Conservation (phyloP, 352 stramenopile species). For the Globisporangium carolinianum region DNA sequence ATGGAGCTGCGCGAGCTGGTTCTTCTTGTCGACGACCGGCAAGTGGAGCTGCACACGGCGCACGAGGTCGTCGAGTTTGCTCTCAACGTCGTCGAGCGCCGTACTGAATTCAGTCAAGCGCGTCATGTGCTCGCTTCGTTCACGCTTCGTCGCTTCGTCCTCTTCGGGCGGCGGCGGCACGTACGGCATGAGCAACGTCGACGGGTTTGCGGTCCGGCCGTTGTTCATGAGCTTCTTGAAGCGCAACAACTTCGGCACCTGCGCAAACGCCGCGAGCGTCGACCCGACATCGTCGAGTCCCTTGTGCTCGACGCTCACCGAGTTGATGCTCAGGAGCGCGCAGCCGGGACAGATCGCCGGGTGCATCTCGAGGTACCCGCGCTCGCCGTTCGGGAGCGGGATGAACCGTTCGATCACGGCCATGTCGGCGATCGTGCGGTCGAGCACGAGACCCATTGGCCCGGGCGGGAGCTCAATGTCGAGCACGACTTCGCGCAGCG, state of each 20-base stretch:
- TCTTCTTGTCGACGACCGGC: conserved; percentile 36
- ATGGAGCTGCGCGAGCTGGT: conserved; percentile 66
- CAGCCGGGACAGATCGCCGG: conserved; percentile 74
- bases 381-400: conserved; percentile 53
- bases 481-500: conserved; percentile 68
- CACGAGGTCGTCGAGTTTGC: conserved; percentile 45
- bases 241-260: conserved; percentile 55
- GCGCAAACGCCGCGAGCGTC: conserved; percentile 51
- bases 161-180: conserved; percentile 44
- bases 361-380: conserved; percentile 74
- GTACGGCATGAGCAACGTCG: conserved; percentile 64
- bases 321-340: conserved; percentile 74
- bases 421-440: conserved; percentile 73
- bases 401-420: conserved; percentile 75
- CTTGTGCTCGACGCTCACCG: conserved; percentile 65
- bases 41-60: conserved; percentile 35
- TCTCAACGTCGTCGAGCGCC: conserved; percentile 40
- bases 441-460: conserved; percentile 78
- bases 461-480: conserved; percentile 75
- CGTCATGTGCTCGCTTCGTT: conserved; percentile 29
- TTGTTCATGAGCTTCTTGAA: conserved; percentile 84
- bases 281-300: conserved; percentile 60
- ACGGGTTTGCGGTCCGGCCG: conserved; percentile 64
- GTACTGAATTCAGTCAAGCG: conserved; percentile 37
- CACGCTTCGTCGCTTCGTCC: conserved; percentile 18